Evolutionary conservation across 2,329 filamentous ascomycete genomes (phyloP), one percentile per base, ranked within the genome.

Genomic region (Fusarium hostae): DNA sequence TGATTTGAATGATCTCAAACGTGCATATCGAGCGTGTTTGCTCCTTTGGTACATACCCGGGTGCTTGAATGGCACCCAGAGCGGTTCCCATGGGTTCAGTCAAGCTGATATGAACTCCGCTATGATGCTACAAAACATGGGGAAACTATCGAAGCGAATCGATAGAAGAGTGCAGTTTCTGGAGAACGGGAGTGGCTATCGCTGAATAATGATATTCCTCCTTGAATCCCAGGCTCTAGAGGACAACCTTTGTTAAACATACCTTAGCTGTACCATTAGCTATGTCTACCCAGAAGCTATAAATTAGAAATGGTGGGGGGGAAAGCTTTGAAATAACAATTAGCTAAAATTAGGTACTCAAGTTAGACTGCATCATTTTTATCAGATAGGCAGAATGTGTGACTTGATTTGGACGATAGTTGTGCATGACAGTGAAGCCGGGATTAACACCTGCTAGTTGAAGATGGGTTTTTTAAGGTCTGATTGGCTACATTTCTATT

Each of bases 211-310:
- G 30, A 47, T 35, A 37, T 22, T 8, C 34, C 34, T 58, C 32
- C 22, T 61, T 39, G 22, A 34, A 30, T 70, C 45, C 56, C 20
- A 43, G 48, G 37, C 47, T 52, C 57, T 62, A 47, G 56, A 45
- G 59, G 70, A 41, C 56, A 68, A 51, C 41, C 13, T 43, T 67
- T 62, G 40, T 35, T 64, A 59, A 41, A 41, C 24, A 60, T 34
- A 47, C 34, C 34, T 60, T 48, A 59, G 26, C 26, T 26, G 26
- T 26, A 26, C 26, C 7, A 26, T 26, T 26, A 26, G 34, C 44
- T 48, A 28, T 30, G n/a, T 37, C 35, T 57, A 44, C 37, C 22
- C 54, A 37, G 51, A 26, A 54, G 34, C 15, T 37, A 24, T 28
- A 52, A 32, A 41, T 28, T 16, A 65, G 34, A 43, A 9, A 63